phyloP scores from a whole-genome alignment of 495 filamentous ascomycete species.

The Daldinia decipiens region DNA sequence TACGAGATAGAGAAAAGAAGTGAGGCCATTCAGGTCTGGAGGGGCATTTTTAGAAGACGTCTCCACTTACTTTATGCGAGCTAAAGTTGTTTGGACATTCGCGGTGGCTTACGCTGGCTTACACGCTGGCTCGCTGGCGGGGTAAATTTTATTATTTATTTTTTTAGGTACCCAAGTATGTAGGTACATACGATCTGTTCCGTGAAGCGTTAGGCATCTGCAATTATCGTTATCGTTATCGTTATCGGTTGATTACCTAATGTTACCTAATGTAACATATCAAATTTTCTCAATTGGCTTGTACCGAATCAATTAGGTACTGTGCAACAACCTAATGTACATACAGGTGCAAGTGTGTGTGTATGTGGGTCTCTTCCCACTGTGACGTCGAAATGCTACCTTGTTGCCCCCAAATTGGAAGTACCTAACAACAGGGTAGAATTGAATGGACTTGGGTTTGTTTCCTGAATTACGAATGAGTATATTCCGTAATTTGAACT shows the following conservation, averaged over 20 bases:
- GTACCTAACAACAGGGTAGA: background rate
- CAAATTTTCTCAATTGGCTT: background rate
- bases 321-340: slow-evolving; percentile 2
- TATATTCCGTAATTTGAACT: too few relatives aligned
- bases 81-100: slow-evolving; percentile 35
- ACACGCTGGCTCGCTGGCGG: slow-evolving; percentile 18
- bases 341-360: background rate
- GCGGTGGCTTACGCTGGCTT: slow-evolving; percentile 2
- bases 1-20: slow-evolving; percentile 15
- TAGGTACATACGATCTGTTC: background rate
- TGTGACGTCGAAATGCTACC: slow-evolving; percentile 26
- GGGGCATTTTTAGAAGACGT: slow-evolving; percentile 27
- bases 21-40: slow-evolving; percentile 44
- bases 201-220: slow-evolving; percentile 7
- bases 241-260: slow-evolving; percentile 26
- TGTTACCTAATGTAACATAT: slow-evolving; percentile 23
- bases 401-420: background rate
- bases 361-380: slow-evolving; percentile 7
- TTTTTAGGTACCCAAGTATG: background rate
- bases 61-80: slow-evolving; percentile 35
- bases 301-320: too few relatives aligned
- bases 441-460: background rate
- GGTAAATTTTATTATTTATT: slow-evolving; percentile 30
- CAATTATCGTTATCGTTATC: slow-evolving; percentile 23
- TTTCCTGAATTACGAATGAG: background rate